phyloP scores from a whole-genome alignment of 139 green algal genomes.

The Astrephomene gubernaculifera region DNA sequence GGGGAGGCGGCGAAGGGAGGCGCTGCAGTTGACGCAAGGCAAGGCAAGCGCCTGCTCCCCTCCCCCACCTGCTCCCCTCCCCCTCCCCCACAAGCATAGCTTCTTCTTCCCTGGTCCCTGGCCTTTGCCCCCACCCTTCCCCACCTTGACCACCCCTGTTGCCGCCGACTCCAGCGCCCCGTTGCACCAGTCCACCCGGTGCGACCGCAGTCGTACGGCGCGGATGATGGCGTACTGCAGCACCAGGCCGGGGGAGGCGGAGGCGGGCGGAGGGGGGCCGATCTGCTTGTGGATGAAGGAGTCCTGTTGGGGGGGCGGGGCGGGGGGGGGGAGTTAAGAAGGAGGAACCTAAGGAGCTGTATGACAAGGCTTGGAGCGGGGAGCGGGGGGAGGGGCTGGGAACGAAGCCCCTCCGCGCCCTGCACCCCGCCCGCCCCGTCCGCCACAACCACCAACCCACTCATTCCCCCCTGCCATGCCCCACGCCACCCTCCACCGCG shows the following conservation, averaged over 20 bases:
- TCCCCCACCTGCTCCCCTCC: too few relatives aligned
- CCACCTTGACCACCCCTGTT: slow-evolving; percentile 42
- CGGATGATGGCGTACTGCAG: slow-evolving; percentile 52
- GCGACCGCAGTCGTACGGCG: slow-evolving; percentile 6
- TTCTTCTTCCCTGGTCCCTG: too few relatives aligned
- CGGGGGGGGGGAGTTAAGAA: not conserved
- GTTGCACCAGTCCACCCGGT: slow-evolving; percentile 46
- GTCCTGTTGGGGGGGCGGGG: slow-evolving; percentile 16
- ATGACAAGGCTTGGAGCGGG: too few relatives aligned
- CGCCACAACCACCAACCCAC: not conserved
- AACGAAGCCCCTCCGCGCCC: too few relatives aligned
- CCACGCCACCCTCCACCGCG: too few relatives aligned
- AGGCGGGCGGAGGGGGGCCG: slow-evolving; percentile 44
- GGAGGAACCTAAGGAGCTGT: not conserved
- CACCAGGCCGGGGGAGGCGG: slow-evolving; percentile 46
- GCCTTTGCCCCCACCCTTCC: not conserved
- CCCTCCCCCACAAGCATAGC: too few relatives aligned
- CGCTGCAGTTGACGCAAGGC: too few relatives aligned
- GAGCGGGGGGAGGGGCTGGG: too few relatives aligned
- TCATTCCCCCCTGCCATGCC: not conserved
- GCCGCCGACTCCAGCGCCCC: slow-evolving; percentile 25
- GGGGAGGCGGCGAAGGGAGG: too few relatives aligned
- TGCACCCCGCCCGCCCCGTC: not conserved
- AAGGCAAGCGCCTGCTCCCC: too few relatives aligned
- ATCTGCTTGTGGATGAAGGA: slow-evolving; percentile 49